phyloP scores from a whole-genome alignment of 192 early-diverging fungal species.

The Dissophora globulifera region DNA sequence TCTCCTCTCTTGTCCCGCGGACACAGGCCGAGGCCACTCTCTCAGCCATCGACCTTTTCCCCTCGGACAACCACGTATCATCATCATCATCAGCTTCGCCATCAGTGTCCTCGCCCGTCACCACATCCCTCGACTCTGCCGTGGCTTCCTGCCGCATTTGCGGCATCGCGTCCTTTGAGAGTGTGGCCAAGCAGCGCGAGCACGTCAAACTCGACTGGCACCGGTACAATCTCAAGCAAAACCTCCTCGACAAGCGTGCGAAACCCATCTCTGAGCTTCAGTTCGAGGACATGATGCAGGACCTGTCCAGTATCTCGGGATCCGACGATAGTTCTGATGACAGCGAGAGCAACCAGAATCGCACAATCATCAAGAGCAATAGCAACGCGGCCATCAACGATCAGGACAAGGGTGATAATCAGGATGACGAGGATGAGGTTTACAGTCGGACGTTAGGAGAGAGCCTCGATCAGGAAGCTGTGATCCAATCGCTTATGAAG shows the following conservation, averaged over 20 bases:
- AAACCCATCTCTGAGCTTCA: constrained; percentile 55
- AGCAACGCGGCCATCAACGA: not conserved
- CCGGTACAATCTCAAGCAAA: constrained; percentile 66
- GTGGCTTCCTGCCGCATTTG: constrained; percentile 57
- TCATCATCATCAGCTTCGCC: too few species aligned
- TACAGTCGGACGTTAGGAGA: too few species aligned
- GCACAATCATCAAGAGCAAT: not conserved
- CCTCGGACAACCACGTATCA: too few species aligned
- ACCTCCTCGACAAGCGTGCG: constrained; percentile 40
- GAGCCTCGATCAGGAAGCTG: constrained; percentile 23
- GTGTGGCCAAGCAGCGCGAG: constrained; percentile 54
- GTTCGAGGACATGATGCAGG: constrained; percentile 64
- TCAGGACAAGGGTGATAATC: not conserved
- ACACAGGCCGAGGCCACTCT: constrained; percentile 1
- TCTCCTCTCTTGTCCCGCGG: constrained; percentile 17
- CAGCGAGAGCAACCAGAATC: not conserved
- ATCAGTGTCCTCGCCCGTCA: not conserved
- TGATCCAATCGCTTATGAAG: constrained; percentile 40
- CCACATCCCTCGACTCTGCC: constrained; percentile 30
- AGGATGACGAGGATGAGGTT: too few species aligned
- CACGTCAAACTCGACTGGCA: constrained; percentile 68
- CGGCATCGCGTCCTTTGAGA: constrained; percentile 44
- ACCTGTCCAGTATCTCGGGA: constrained; percentile 63
- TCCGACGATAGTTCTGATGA: constrained; percentile 47
- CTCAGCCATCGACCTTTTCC: not conserved